Percentiles rank a stretch among this genome's conserved stretches.
phyloP scores from a whole-genome alignment of 345 rosid species.

The Adansonia digitata region DNA sequence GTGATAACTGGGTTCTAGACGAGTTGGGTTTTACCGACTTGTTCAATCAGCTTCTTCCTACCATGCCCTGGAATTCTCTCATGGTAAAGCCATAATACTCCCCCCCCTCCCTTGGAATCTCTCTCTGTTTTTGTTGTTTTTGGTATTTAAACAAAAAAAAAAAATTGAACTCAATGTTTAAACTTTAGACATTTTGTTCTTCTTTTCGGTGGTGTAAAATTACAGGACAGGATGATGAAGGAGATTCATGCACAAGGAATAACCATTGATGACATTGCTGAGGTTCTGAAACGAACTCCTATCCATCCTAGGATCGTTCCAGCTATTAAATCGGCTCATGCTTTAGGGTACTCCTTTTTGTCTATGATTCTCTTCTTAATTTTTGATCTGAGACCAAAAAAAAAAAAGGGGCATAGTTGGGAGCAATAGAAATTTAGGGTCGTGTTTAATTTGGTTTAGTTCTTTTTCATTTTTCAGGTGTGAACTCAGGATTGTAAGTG shows the following conservation, averaged over 20 bases:
- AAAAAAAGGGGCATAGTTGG: neutral
- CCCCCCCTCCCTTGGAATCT: no score
- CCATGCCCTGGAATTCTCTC: constrained; percentile 89
- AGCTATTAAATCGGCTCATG: constrained; percentile 72
- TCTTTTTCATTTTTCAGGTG: constrained; percentile 41
- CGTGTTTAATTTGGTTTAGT: neutral
- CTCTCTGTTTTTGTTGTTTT: neutral
- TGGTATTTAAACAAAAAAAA: neutral
- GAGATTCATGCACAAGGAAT: constrained; percentile 61
- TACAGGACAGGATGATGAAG: constrained; percentile 74
- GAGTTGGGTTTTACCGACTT: constrained; percentile 63
- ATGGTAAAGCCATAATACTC: constrained; percentile 41
- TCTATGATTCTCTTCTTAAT: neutral
- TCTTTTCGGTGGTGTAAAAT: neutral
- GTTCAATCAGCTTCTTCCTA: constrained; percentile 73
- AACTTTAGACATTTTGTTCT: neutral
- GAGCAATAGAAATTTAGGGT: neutral
- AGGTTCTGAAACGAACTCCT: constrained; percentile 43
- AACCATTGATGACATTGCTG: constrained; percentile 52
- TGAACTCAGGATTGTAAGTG: constrained; percentile 84
- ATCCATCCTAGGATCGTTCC: constrained; percentile 62
- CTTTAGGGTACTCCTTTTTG: constrained; percentile 49
- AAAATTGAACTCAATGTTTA: neutral
- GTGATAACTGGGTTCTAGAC: constrained; percentile 80
- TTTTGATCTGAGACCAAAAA: neutral